Evolutionary conservation across 805 yeast species (phyloP), one percentile per base, ranked within the genome.

Genomic region (Zygosaccharomyces pseudorouxii): DNA sequence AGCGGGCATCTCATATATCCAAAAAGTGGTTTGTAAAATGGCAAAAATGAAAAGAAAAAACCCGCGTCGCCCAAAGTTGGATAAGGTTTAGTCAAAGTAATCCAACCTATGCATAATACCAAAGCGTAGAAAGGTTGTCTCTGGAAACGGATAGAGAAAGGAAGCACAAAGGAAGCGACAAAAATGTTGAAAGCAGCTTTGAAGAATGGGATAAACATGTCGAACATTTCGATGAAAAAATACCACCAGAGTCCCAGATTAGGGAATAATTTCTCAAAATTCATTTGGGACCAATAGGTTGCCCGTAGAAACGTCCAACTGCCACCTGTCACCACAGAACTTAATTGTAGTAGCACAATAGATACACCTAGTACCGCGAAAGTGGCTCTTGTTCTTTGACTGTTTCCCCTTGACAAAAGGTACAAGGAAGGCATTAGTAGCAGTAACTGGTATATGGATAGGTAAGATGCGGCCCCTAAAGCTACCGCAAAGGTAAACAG

Each of bases 191-290:
- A 93, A 18, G 89, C 83, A 9, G 89, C 82, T 35, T 83, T 70
- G 72, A 86, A 93, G 60, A 93, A 89, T 18, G 87, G 81, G 25
- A 84, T 77, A 74, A 92, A 93, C 62, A 82, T 86, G 47, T 85
- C 93, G 69, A 93, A 93, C 80, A 93, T 86, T 67, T 93, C 99
- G 37, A 92, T 86, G 72, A 93, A 93, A 59, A 90, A 82, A 71
- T 93, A 93, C 99, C 99, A 93, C 99, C 99, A 93, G 18, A 93
- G 72, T 0, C 99, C 99, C 55, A 93, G 66, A 67, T 93, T 93
- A 23, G 99, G 99, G 4, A 82, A 75, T 52, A 89, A 79, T 54
- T 88, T 90, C 33, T 75, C 75, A 58, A 87, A 83, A 20, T 72
- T 70, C 5, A 88, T 60, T 5, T 78, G 67, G 3, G 80, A 73